Base-by-base conservation (phyloP, 768 basidiomycete genomes). In the Termitomyces sp. region DNA sequence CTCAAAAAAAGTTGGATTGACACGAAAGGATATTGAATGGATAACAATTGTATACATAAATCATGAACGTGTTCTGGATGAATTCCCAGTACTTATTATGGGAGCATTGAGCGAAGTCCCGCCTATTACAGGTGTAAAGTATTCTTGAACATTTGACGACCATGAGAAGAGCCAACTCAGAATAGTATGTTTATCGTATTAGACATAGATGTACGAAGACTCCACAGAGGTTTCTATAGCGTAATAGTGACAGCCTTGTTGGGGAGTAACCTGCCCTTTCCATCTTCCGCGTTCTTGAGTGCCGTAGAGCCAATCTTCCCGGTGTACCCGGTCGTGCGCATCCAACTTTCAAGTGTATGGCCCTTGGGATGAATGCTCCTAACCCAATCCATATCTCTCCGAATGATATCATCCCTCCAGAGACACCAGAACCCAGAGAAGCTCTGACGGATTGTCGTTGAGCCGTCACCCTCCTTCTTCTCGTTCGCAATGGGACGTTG, bases 351-450 rank as follows among this genome's bases (percentile, higher is more conserved):
- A 29, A 81, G 64, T 1, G 73, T 74, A 51, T 74, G 62, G 3
- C 68, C 67, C 9, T 65, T 63, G 0, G 80, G 77, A 67, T 81
- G 72, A 15, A 79, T 66, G 12, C 67, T 70, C 53, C 74, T 66
- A 31, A 81, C 71, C 78, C 79, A 81, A 6, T 76, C 74, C 73
- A 79, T 75, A 60, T 83, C 76, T 64, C 76, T 70, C 63, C 69
- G 72, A 45, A 83, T 67, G 38, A 81, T 65, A 62, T 76, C 75
- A 56, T 83, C 81, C 36, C 78, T 67, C 71, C 72, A 83, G 54
- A 74, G 57, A 12, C 71, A 70, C 78, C 77, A 83, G 68, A 76
- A 81, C 4, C 71, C 75, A 32, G 70, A 69, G 66, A 81, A 82
- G 66, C 78, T 81, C 69, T 79, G 67, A 45, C 67, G 66, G 17